Evolutionary conservation across 768 basidiomycete species (phyloP).

Genomic region (Russula olivacea): DNA sequence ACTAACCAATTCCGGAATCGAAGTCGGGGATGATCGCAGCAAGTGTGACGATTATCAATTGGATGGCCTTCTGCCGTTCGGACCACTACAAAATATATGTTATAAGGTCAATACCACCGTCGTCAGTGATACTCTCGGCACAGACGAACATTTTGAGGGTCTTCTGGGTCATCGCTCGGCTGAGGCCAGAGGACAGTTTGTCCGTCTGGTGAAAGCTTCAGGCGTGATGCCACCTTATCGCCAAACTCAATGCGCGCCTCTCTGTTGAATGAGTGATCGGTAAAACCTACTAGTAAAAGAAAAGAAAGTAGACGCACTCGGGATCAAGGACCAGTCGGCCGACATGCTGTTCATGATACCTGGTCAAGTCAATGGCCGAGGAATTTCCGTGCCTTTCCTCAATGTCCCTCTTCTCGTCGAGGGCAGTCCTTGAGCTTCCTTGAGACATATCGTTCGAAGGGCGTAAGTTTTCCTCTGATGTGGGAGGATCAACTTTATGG

Average conservation of each 20-base stretch:
- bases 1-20: conserved; percentile 54
- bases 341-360: not conserved
- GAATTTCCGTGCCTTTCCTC: conserved; percentile 2
- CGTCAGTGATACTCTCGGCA: not conserved
- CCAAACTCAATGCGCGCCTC: conserved; percentile 63
- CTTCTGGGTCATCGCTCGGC: conserved; percentile 53
- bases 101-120: not conserved
- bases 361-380: conserved; percentile 32
- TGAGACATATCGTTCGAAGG: not conserved
- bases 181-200: conserved; percentile 70
- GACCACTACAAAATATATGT: conserved; percentile 45
- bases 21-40: conserved; percentile 66
- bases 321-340: too few relatives aligned
- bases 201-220: conserved; percentile 57
- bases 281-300: not conserved
- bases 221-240: conserved; percentile 43
- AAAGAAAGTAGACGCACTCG: conserved; percentile 31
- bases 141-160: conserved; percentile 53
- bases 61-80: conserved; percentile 45
- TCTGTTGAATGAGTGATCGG: conserved; percentile 30
- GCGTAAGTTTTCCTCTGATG: too few relatives aligned
- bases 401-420: conserved; percentile 2
- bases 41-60: conserved; percentile 54
- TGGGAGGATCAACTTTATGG: not conserved
- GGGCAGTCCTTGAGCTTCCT: not conserved